Conservation (phyloP, 768 basidiomycete genomes). For the Pleurotus tuoliensis region DNA sequence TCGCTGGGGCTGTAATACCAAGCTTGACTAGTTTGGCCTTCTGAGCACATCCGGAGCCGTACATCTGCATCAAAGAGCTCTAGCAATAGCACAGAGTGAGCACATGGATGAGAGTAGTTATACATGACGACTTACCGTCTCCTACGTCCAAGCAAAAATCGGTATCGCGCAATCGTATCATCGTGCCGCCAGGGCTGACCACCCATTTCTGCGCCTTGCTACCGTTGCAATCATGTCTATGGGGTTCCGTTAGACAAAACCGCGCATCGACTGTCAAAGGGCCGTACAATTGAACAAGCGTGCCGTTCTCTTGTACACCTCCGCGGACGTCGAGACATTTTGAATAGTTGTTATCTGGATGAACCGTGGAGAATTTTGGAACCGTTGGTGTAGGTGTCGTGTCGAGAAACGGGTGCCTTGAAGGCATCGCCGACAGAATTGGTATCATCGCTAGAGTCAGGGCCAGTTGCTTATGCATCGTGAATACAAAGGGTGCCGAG, state of each 20-base stretch:
- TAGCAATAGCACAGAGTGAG: too few relatives aligned
- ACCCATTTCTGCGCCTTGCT: conserved; percentile 27
- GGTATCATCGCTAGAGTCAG: not conserved
- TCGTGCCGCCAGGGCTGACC: conserved; percentile 7
- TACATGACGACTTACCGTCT: too few relatives aligned
- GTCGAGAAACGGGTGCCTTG: not conserved
- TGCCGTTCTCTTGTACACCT: not conserved
- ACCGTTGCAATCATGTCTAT: conserved; percentile 30
- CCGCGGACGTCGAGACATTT: conserved; percentile 4
- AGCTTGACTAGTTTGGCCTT: too few relatives aligned
- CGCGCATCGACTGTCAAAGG: not conserved
- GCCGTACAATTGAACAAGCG: conserved; percentile 1
- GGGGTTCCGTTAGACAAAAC: not conserved
- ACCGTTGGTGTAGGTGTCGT: not conserved
- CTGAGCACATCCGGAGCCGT: too few relatives aligned
- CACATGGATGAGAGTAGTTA: too few relatives aligned
- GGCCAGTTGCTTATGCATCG: not conserved
- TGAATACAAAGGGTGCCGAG: not conserved
- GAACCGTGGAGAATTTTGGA: not conserved
- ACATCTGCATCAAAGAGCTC: too few relatives aligned
- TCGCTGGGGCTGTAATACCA: too few relatives aligned
- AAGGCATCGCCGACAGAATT: not conserved
- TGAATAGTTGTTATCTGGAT: not conserved
- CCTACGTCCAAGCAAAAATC: too few relatives aligned
- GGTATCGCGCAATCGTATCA: too few relatives aligned